Evolutionary conservation across 2,329 filamentous ascomycete genomes (phyloP).

Genomic region (Thermothelomyces thermophilus): DNA sequence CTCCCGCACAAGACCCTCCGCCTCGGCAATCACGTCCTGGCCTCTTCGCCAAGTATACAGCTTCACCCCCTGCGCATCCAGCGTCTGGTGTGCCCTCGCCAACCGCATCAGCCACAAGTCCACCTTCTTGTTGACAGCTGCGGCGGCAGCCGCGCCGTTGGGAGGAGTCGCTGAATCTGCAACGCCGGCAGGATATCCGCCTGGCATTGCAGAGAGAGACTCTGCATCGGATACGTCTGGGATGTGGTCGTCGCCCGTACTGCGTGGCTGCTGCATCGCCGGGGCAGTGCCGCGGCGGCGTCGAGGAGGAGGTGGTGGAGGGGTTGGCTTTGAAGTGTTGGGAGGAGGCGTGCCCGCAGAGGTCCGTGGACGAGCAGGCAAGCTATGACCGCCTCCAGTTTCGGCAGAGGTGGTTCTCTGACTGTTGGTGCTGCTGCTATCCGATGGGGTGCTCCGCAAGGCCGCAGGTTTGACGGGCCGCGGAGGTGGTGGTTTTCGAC

Average conservation of each 20-base stretch:
- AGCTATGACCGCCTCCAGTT: background rate
- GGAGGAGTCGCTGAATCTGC: constrained; percentile 1
- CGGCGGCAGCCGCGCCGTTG: constrained; percentile 8
- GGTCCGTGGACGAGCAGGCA: constrained; percentile 4
- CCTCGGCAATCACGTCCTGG: constrained; percentile 60
- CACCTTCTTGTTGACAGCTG: constrained; percentile 56
- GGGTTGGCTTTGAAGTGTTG: constrained; percentile 16
- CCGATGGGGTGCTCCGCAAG: constrained; percentile 41
- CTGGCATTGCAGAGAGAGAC: background rate
- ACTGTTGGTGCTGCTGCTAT: constrained; percentile 13
- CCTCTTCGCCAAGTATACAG: constrained; percentile 70
- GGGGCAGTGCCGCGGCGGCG: constrained; percentile 36
- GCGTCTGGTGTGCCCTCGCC: constrained; percentile 53
- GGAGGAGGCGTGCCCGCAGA: constrained; percentile 1
- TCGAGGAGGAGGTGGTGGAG: constrained; percentile 42
- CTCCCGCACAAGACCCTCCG: constrained; percentile 56
- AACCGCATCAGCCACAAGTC: constrained; percentile 66
- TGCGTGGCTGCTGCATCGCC: background rate
- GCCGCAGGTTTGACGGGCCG: constrained; percentile 53
- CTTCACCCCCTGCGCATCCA: constrained; percentile 59
- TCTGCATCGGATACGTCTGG: constrained; percentile 1
- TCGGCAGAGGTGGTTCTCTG: background rate
- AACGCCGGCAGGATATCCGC: background rate
- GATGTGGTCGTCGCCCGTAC: background rate
- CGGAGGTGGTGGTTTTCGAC: constrained; percentile 41